Evolutionary conservation across 768 basidiomycete genomes (phyloP).

Genomic region (Suillus plorans): DNA sequence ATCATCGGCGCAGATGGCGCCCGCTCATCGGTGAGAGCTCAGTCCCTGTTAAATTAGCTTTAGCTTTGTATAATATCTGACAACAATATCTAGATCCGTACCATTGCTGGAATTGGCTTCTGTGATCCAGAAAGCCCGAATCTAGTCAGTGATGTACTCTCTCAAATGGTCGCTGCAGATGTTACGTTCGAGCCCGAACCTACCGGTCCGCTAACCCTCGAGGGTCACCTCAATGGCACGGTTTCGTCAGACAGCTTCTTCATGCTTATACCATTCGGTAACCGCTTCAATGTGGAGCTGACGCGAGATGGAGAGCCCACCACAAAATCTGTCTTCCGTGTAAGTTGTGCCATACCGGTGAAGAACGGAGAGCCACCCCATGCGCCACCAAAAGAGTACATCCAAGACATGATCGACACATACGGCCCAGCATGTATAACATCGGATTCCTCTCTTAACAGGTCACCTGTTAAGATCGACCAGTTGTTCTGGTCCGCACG

Average conservation of each 20-base stretch:
- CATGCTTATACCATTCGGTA: slow-evolving; percentile 34
- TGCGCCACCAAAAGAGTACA: slow-evolving; percentile 3
- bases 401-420: slow-evolving; percentile 2
- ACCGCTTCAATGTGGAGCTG: background rate
- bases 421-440: background rate
- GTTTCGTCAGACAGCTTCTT: slow-evolving; percentile 29
- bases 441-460: slow-evolving; percentile 2
- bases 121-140: slow-evolving; percentile 38
- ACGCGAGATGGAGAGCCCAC: background rate
- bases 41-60: background rate
- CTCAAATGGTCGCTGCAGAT: slow-evolving; percentile 48
- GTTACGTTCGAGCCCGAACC: slow-evolving; percentile 38
- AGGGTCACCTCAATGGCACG: slow-evolving; percentile 21
- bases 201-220: background rate
- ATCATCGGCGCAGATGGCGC: slow-evolving; percentile 54
- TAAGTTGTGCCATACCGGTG: slow-evolving; percentile 36
- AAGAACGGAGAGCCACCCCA: slow-evolving; percentile 30
- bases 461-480: slow-evolving; percentile 31
- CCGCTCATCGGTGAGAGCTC: slow-evolving; percentile 38
- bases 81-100: slow-evolving; percentile 37
- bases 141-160: slow-evolving; percentile 21
- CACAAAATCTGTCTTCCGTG: slow-evolving; percentile 30
- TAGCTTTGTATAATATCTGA: background rate
- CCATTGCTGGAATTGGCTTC: slow-evolving; percentile 41
- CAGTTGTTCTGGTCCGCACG: slow-evolving; percentile 41